Evolutionary conservation across 208 protist genomes (phyloP).

Genomic region (Leishmania mexicana): DNA sequence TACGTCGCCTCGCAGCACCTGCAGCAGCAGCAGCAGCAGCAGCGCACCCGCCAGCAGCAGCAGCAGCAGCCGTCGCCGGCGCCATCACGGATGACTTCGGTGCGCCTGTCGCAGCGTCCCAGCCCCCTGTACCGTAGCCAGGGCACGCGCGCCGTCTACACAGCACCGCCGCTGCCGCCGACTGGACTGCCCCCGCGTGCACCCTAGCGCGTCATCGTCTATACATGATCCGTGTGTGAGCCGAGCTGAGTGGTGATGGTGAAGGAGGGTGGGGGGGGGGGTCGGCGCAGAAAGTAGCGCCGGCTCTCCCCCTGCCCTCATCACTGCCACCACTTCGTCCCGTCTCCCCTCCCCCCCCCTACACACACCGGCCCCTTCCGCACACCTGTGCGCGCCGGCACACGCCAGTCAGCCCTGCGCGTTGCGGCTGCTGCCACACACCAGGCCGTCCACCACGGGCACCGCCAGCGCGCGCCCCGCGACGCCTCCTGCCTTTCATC

Average conservation of each 20-base stretch:
- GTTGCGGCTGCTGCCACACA: neutral
- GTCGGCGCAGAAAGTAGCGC: neutral
- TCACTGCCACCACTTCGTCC: neutral
- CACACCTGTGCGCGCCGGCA: constrained; percentile 7
- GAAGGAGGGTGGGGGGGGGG: neutral
- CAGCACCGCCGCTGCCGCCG: neutral
- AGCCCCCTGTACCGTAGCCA: constrained; percentile 13
- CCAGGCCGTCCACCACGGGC: too few species aligned
- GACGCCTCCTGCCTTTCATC: too few species aligned
- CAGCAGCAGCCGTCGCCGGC: constrained; percentile 2
- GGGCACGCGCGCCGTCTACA: neutral
- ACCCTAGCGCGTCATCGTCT: neutral
- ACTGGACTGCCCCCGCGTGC: constrained; percentile 6
- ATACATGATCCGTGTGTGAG: neutral
- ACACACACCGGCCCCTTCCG: neutral
- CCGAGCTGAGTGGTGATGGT: neutral
- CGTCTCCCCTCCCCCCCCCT: neutral
- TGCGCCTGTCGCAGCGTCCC: constrained; percentile 3
- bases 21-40: constrained; percentile 29
- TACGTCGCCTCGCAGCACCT: constrained; percentile 61
- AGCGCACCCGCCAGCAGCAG: constrained; percentile 21
- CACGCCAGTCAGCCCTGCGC: neutral
- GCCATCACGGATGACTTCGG: neutral
- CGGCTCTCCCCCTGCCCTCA: neutral
- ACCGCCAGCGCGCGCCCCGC: too few species aligned